Conservation (phyloP, 2,329 filamentous ascomycete genomes). For the Exophiala oligosperma region DNA sequence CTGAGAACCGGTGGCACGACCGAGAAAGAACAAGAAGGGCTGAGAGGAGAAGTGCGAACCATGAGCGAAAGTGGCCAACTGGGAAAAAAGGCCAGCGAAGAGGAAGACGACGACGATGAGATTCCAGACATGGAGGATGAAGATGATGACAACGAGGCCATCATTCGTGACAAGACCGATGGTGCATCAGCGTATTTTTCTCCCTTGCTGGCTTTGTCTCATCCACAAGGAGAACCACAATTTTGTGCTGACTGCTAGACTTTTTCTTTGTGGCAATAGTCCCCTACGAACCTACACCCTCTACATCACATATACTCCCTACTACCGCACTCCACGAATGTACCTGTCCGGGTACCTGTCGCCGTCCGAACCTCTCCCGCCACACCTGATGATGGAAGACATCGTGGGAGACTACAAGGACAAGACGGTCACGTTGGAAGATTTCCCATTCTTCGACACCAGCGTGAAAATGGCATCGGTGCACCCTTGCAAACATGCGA, state of each 20-base stretch:
- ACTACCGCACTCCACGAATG: constrained; percentile 92
- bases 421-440: constrained; percentile 97
- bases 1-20: constrained; percentile 76
- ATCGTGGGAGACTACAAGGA: constrained; percentile 96
- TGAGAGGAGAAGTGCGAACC: constrained; percentile 78
- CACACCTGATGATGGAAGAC: constrained; percentile 90
- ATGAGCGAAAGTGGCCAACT: constrained; percentile 88
- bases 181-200: constrained; percentile 55
- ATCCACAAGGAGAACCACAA: not conserved
- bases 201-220: constrained; percentile 1
- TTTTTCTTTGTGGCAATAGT: constrained; percentile 44
- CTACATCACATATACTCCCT: constrained; percentile 97
- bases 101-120: constrained; percentile 73
- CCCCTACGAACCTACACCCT: constrained; percentile 91
- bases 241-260: constrained; percentile 4
- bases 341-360: constrained; percentile 89
- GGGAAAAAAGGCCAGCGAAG: constrained; percentile 67
- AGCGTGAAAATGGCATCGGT: constrained; percentile 95
- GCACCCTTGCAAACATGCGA: constrained; percentile 95
- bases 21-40: constrained; percentile 64
- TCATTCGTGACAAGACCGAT: constrained; percentile 72
- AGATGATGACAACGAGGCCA: constrained; percentile 89
- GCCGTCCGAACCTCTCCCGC: constrained; percentile 76
- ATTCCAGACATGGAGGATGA: constrained; percentile 99
- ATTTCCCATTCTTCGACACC: constrained; percentile 92